Conservation (phyloP, 2,329 filamentous ascomycete species). For the Diaporthe velutina region DNA sequence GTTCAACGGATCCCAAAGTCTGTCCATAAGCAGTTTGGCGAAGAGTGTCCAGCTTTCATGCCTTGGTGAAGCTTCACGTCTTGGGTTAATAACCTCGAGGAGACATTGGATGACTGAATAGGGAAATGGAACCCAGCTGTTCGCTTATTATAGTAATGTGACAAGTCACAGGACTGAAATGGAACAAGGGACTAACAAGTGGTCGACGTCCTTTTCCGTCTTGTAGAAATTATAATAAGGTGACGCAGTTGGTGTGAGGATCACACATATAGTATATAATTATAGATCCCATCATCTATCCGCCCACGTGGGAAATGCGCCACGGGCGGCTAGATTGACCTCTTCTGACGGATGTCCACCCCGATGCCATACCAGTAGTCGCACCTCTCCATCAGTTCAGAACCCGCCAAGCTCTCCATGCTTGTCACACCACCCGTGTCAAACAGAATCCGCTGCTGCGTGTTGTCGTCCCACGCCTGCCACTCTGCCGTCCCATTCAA, state of each 20-base stretch:
- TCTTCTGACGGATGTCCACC: slow-evolving; percentile 30
- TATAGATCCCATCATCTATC: neutral
- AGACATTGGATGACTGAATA: neutral
- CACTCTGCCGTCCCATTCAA: slow-evolving; percentile 62
- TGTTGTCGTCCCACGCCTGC: slow-evolving; percentile 56
- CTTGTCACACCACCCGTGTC: slow-evolving; percentile 49
- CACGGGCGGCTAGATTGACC: neutral
- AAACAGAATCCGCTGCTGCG: slow-evolving; percentile 55
- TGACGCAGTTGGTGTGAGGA: neutral
- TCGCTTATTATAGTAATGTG: no score
- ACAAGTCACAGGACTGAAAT: neutral
- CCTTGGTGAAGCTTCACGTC: neutral
- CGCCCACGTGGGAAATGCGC: neutral
- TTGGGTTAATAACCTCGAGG: neutral
- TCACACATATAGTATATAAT: slow-evolving; percentile 1
- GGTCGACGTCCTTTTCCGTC: neutral
- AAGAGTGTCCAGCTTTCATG: neutral
- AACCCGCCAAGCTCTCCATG: slow-evolving; percentile 43
- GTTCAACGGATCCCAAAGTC: neutral
- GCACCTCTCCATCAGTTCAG: slow-evolving; percentile 40
- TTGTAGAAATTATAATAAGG: neutral
- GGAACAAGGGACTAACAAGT: neutral
- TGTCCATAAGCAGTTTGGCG: neutral
- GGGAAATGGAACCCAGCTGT: neutral
- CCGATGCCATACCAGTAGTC: slow-evolving; percentile 37